phyloP scores from a whole-genome alignment of 345 rosid genomes.

The Salix dunnii region DNA sequence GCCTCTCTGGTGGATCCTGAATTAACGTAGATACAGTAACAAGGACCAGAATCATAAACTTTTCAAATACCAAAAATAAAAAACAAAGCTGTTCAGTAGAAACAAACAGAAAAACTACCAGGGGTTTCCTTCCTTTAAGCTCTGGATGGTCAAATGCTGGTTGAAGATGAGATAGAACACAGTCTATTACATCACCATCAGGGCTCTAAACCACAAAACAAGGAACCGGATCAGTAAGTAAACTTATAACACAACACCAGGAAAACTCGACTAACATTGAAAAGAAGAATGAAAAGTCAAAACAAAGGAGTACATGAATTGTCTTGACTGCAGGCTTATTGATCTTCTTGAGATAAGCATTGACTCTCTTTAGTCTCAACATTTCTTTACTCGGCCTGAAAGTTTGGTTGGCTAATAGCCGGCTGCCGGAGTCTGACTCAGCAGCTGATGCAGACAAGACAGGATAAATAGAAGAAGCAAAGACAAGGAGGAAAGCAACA shows the following conservation, averaged over 20 bases:
- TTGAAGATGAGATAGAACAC: constrained; percentile 34
- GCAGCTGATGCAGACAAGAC: constrained; percentile 32
- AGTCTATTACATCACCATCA: constrained; percentile 31
- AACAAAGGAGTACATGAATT: constrained; percentile 22
- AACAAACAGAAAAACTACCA: constrained; percentile 15
- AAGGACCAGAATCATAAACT: not conserved
- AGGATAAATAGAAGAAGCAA: constrained; percentile 33
- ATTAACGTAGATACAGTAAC: not conserved
- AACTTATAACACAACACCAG: not conserved
- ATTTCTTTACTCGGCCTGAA: constrained; percentile 19
- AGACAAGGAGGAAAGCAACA: constrained; percentile 43
- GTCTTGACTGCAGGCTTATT: constrained; percentile 34
- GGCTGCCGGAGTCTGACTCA: constrained; percentile 41
- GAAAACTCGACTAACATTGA: not conserved
- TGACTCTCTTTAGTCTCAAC: constrained; percentile 13
- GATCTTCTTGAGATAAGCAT: constrained; percentile 31
- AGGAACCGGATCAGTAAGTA: constrained; percentile 6
- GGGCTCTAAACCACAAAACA: constrained; percentile 26
- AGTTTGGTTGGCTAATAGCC: constrained; percentile 21
- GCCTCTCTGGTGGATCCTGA: constrained; percentile 33
- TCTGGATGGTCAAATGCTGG: constrained; percentile 37
- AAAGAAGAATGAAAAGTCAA: not conserved
- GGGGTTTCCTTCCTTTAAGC: constrained; percentile 26
- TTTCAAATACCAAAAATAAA: not conserved
- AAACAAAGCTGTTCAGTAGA: not conserved